Conservation (phyloP, 331 rosid species). For the Arachis monticola region DNA sequence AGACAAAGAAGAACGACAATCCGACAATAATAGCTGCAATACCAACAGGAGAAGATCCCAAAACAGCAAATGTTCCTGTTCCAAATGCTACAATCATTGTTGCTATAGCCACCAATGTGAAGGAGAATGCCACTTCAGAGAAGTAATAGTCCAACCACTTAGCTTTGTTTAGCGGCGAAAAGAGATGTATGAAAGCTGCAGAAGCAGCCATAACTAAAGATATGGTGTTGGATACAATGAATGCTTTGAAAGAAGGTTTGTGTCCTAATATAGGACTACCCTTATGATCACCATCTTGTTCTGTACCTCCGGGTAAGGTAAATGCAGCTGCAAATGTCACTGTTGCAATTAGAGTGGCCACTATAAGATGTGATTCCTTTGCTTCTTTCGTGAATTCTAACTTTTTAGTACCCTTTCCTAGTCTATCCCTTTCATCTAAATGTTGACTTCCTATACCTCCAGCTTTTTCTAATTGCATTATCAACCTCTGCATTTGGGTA, state of each 20-base stretch:
- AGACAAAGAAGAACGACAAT: background rate
- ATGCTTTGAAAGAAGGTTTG: constrained; percentile 2
- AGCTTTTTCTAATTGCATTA: background rate
- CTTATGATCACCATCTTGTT: background rate
- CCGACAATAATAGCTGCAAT: background rate
- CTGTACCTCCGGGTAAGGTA: constrained; percentile 1
- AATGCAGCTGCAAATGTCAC: constrained; percentile 18
- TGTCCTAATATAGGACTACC: background rate
- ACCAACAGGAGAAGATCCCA: background rate
- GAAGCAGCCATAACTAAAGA: background rate
- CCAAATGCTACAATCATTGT: constrained; percentile 6
- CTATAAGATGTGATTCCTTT: background rate
- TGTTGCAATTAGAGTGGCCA: constrained; percentile 7
- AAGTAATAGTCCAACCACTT: background rate
- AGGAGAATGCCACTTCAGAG: background rate
- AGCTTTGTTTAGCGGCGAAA: background rate
- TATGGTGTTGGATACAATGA: background rate
- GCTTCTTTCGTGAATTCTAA: background rate
- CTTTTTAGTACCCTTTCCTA: too few relatives aligned
- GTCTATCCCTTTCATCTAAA: too few relatives aligned
- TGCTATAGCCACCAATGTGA: background rate
- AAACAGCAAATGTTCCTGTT: background rate
- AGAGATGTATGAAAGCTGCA: background rate
- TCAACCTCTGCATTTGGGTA: background rate
- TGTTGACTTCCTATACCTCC: background rate